Percentiles rank a stretch among this genome's conserved stretches.
phyloP scores from a whole-genome alignment of 1,284 basidiomycete species.

The Trichosporon asahii region DNA sequence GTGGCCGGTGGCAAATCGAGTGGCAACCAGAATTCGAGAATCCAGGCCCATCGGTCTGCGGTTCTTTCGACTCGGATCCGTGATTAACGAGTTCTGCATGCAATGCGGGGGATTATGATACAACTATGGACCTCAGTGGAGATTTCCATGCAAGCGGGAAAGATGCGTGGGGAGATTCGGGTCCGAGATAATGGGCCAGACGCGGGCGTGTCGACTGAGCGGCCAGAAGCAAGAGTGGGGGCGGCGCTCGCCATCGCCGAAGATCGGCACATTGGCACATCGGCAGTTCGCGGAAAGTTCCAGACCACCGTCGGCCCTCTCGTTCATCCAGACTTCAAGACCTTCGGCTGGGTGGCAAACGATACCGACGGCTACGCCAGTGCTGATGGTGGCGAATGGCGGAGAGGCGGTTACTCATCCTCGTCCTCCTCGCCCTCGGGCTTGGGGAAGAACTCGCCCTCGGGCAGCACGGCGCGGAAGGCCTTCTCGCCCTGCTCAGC shows the following conservation, averaged over 20 bases:
- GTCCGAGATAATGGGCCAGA: neutral
- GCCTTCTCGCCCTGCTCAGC: slow-evolving; percentile 39
- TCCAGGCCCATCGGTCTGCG: no score
- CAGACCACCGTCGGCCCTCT: neutral
- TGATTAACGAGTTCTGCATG: neutral
- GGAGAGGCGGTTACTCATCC: slow-evolving; percentile 50
- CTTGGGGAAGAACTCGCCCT: slow-evolving; percentile 55
- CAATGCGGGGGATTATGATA: neutral
- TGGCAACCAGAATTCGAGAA: neutral
- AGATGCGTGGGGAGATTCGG: neutral
- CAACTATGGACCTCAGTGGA: neutral
- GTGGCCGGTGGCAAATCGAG: neutral
- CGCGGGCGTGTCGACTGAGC: neutral
- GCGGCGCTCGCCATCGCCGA: neutral
- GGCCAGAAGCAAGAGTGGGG: no score
- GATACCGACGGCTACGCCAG: neutral
- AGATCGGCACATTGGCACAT: neutral
- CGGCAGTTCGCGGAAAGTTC: neutral
- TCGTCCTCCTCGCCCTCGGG: slow-evolving; percentile 53
- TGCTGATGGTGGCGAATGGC: neutral
- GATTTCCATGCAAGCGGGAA: neutral
- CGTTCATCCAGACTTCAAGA: no score
- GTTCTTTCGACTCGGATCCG: neutral
- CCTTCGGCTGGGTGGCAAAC: neutral
- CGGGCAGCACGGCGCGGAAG: slow-evolving; percentile 30